These are phyloP conservation scores for Zygoascus tannicola DNA, from an alignment of 805 yeast species.

Conservation along the genomic window DNA sequence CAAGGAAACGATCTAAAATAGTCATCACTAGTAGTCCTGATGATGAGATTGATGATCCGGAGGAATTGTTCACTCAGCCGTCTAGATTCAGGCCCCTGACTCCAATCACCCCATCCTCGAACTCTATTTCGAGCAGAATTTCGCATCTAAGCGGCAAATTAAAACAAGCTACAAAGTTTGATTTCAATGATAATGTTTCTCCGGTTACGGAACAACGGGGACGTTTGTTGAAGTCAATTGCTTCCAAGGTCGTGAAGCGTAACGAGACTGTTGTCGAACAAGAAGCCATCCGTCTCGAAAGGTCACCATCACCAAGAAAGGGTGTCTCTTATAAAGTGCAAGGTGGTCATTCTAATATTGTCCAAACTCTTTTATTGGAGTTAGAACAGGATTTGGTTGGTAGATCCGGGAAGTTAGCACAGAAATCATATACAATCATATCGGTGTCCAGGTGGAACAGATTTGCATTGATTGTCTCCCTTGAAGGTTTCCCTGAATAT, in stretches of 20 bases:
- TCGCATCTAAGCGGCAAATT: neutral
- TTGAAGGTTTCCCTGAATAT: neutral
- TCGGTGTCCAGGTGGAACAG: constrained; percentile 3
- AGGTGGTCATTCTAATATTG: constrained; percentile 9
- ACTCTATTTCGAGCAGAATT: neutral
- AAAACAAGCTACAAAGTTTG: neutral
- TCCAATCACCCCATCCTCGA: neutral
- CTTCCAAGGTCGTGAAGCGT: neutral
- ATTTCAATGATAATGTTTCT: neutral
- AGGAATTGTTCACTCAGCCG: neutral
- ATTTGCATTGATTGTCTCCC: neutral
- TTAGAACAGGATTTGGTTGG: constrained; percentile 3
- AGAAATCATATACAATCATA: neutral
- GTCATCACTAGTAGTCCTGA: too few relatives aligned
- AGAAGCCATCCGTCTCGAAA: neutral
- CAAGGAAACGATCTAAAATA: too few relatives aligned
- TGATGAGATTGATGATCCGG: neutral
- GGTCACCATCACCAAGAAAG: constrained; percentile 17
- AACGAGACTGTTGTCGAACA: neutral
- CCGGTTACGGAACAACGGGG: neutral
- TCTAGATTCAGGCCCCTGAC: neutral
- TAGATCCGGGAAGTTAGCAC: too few relatives aligned
- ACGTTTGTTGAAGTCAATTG: neutral
- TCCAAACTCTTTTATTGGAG: constrained; percentile 8
- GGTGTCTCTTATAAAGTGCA: neutral